Base-by-base conservation (phyloP, 805 yeast species). In the Candida nitratophila region DNA sequence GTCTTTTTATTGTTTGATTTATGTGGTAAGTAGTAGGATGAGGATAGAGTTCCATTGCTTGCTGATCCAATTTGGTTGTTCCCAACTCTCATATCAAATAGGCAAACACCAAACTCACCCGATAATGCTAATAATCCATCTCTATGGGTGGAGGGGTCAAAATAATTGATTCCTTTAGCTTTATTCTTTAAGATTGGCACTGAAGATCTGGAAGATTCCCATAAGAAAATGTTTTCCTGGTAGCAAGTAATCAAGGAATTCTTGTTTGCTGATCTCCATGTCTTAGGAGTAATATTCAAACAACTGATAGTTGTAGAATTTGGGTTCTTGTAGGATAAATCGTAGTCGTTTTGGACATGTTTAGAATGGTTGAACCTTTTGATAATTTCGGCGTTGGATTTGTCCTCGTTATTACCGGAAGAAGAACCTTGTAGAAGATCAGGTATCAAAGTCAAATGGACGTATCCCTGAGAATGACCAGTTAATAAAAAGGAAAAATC, bases 351-450 rank as follows among this genome's bases (percentile, higher is more conserved):
- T 27, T 58, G 60, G 44, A 86, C 60, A 56, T 82, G 89, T 51
- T 81, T 81, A 41, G 73, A 67, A 64, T 89, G 96, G 61, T 86
- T 86, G 66, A 82, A 89, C 33, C 95, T 68, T 57, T 80, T 84
- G 48, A 83, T 65, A 19, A 89, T 83, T 58, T 81, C 87, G 0
- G 96, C 96, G 44, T 73, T 68, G 10, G 32, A n/a, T 12, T n/a
- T 17, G 16, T 20, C 37, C 8, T 21, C 71, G n/a, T 17, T 6
- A 6, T 17, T 15, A 34, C 6, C 59, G 20, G 64, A 59, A 3
- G 54, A 71, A 2, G 50, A 27, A 26, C 47, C 44, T 5, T 64
- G 66, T 19, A 34, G n/a, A 9, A 67, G 56, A 22, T 64, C 58
- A 1, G 95, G 93, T 9, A 88, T 70, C 16, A 83, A 68, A 3